phyloP scores from a whole-genome alignment of 768 basidiomycete genomes.

The Suillus bovinus region DNA sequence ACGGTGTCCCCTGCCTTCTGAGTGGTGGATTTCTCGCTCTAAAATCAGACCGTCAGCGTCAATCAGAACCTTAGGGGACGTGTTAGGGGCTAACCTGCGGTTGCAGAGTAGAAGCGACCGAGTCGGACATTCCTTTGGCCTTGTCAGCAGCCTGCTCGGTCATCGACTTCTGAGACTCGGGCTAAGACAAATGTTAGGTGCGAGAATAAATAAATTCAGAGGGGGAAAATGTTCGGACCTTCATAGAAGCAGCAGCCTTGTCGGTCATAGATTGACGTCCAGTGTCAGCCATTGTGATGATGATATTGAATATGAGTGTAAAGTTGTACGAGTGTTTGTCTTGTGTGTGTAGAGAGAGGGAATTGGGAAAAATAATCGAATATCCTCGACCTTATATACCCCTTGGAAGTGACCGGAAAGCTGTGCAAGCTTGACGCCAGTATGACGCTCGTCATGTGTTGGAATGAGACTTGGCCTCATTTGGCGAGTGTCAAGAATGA shows the following conservation, averaged over 20 bases:
- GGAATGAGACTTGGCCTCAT: neutral
- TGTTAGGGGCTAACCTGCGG: slow-evolving; percentile 38
- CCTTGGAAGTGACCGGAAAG: neutral
- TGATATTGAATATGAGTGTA: neutral
- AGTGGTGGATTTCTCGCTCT: slow-evolving; percentile 52
- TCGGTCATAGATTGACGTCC: slow-evolving; percentile 60
- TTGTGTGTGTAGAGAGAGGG: neutral
- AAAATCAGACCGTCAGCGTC: neutral
- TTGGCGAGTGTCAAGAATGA: slow-evolving; percentile 1
- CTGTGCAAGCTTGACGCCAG: slow-evolving; percentile 9
- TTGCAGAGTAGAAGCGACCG: slow-evolving; percentile 46
- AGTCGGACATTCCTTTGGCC: slow-evolving; percentile 49
- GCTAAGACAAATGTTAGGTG: slow-evolving; percentile 33
- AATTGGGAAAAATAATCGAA: neutral
- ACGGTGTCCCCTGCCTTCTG: slow-evolving; percentile 52
- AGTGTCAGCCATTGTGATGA: slow-evolving; percentile 51
- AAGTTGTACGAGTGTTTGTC: neutral
- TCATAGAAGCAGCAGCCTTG: slow-evolving; percentile 51
- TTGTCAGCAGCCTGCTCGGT: slow-evolving; percentile 52
- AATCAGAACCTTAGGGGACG: too few species aligned
- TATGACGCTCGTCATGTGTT: slow-evolving; percentile 8
- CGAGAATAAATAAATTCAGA: too few species aligned
- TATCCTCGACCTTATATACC: slow-evolving; percentile 10
- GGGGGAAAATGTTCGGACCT: slow-evolving; percentile 35
- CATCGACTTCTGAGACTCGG: slow-evolving; percentile 58